Percentiles rank a stretch among this genome's conserved stretches.
phyloP scores from a whole-genome alignment of 2,329 filamentous ascomycete genomes.

The Colletotrichum noveboracense region DNA sequence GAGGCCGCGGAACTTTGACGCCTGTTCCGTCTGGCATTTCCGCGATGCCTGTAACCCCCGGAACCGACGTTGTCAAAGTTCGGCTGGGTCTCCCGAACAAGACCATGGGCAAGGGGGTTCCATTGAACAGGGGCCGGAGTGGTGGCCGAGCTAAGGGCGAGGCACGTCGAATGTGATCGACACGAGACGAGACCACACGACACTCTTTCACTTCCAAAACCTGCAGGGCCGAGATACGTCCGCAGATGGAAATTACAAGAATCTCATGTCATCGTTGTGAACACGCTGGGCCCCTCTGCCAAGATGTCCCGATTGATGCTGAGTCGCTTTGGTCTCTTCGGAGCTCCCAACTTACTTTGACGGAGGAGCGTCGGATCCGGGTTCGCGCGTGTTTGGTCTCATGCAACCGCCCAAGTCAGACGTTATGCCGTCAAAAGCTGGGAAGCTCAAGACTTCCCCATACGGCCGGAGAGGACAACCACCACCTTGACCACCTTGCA shows the following conservation, averaged over 20 bases:
- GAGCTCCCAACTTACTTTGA: not conserved
- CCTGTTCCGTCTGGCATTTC: not conserved
- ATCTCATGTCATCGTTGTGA: not conserved
- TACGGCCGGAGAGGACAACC: not conserved
- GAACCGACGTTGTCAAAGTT: not conserved
- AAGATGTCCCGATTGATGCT: not conserved
- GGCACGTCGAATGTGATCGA: not conserved
- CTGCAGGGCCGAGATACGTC: not conserved
- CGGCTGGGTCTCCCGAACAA: not conserved
- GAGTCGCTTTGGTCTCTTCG: not conserved
- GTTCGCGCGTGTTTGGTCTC: not conserved
- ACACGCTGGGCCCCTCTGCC: not conserved
- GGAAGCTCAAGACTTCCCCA: not conserved
- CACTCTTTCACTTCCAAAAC: not conserved
- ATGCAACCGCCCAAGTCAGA: slow-evolving; percentile 1
- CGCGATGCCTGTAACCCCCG: not conserved
- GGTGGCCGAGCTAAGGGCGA: not conserved
- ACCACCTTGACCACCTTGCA: not conserved
- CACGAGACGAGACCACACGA: not conserved
- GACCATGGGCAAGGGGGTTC: not conserved
- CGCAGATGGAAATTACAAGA: not conserved
- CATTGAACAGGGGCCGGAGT: not conserved
- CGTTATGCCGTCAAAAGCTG: not conserved
- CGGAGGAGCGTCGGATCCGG: slow-evolving; percentile 7
- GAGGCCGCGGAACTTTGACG: not conserved